These are phyloP conservation scores for Triticum timopheevii DNA, from an alignment of 176 grass and related monocot species.

Conservation along the genomic window DNA sequence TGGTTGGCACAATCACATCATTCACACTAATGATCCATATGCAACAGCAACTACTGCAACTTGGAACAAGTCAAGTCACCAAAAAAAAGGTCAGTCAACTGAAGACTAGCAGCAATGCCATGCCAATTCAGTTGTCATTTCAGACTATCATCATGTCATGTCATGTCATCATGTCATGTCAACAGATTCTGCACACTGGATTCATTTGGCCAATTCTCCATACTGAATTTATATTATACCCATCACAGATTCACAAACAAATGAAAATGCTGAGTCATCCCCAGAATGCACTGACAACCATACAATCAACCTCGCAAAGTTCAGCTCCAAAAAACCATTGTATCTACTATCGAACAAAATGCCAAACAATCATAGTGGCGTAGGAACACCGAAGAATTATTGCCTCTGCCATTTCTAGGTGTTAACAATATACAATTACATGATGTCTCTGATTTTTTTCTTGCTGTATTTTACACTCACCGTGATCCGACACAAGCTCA, in stretches of 20 bases:
- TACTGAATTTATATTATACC: not conserved
- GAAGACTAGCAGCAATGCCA: not conserved
- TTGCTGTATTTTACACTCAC: conserved; percentile 10
- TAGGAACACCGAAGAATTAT: conserved; percentile 16
- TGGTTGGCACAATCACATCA: not conserved
- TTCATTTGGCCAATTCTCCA: not conserved
- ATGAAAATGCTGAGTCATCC: not conserved
- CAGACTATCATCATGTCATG: not conserved
- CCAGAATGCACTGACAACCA: no score
- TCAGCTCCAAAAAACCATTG: not conserved
- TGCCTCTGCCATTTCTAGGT: conserved; percentile 18
- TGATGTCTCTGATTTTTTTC: not conserved
- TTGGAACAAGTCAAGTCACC: not conserved
- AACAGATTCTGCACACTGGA: not conserved
- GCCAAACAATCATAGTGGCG: not conserved
- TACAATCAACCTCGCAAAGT: no score
- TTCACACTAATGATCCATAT: not conserved
- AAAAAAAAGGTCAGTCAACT: not conserved
- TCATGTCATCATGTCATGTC: no score
- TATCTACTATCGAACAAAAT: not conserved
- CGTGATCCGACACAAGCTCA: not conserved
- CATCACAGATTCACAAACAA: not conserved
- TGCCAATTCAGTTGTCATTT: not conserved
- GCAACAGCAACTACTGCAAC: not conserved
- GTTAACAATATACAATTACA: conserved; percentile 8